Conservation (phyloP, 768 basidiomycete species). For the Lentinus tigrinus region DNA sequence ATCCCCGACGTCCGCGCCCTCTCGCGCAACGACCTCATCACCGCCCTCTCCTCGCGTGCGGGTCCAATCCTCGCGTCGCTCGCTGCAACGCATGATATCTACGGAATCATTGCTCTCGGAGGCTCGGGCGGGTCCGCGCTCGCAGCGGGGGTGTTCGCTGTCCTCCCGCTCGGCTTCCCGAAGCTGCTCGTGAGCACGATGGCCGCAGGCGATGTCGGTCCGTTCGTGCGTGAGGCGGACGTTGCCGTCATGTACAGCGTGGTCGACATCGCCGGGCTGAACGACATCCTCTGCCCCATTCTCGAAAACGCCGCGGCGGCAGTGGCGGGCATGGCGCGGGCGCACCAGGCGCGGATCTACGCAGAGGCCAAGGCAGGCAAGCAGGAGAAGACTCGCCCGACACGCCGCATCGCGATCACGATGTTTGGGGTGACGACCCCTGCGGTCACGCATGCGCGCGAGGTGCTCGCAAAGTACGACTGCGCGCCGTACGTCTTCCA, state of each 20-base stretch:
- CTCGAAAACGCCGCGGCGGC: slow-evolving; percentile 21
- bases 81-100: slow-evolving; percentile 5
- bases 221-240: slow-evolving; percentile 18
- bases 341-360: slow-evolving; percentile 2
- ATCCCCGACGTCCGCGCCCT: slow-evolving; percentile 11
- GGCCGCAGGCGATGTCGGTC: slow-evolving; percentile 19
- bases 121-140: slow-evolving; percentile 21
- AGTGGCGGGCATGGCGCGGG: slow-evolving; percentile 21
- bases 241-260: slow-evolving; percentile 19
- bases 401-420: slow-evolving; percentile 20
- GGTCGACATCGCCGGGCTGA: slow-evolving; percentile 23
- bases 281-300: slow-evolving; percentile 21
- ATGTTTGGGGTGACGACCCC: slow-evolving; percentile 25
- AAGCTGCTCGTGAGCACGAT: slow-evolving; percentile 25
- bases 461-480: slow-evolving; percentile 12
- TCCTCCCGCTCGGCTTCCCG: slow-evolving; percentile 21
- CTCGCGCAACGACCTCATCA: slow-evolving; percentile 15
- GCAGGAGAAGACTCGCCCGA: background rate
- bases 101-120: slow-evolving; percentile 15
- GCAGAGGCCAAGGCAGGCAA: background rate
- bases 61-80: slow-evolving; percentile 6
- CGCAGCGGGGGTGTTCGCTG: slow-evolving; percentile 16
- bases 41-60: slow-evolving; percentile 8
- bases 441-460: slow-evolving; percentile 19
- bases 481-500: slow-evolving; percentile 24